Base-by-base conservation (phyloP, 2,329 filamentous ascomycete genomes). In the Colletotrichum aenigma region DNA sequence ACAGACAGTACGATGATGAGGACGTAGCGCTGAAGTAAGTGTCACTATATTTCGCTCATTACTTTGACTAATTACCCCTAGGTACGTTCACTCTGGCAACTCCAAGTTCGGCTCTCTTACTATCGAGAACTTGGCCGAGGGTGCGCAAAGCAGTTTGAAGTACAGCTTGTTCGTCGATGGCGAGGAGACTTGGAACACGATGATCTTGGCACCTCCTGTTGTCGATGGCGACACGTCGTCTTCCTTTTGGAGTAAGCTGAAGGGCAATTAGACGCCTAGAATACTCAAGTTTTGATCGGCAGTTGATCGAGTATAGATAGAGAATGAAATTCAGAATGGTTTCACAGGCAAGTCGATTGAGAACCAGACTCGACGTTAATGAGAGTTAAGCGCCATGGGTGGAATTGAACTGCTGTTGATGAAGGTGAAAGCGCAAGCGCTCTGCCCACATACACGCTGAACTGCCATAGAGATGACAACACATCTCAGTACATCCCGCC, bases 131-230 rank as follows among this genome's bases (percentile, higher is more conserved):
- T 89, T 91, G 6, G 87, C 90, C 3, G 88, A 90, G 12, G 90
- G 90, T 55, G 91, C 92, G 76, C 92, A 93, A 83, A 96, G 94
- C 81, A 90, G 93, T 55, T 86, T 99, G 43, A 93, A 93, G 62
- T 98, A 98, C 81, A 90, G 92, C 6, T 87, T 98, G 3, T 98
- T 94, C 82, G 89, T 98, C 21, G 94, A 98, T 82, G 96, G 96
- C 3, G 85, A 91, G 58, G 93, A 96, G 82, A 89, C 88, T 3
- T 98, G 96, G 96, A 93, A 91, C 72, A 91, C 88, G 4, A 86
- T 89, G 0, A 80, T 92, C 3, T 80, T 91, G 15, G 87, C 88
- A 0, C 88, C 90, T 9, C 85, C 87, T 8, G 79, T 76, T n/a
- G 74, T 78, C n/a, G 78, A 77, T 36, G 80, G 80, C n/a, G 80